Conservation (phyloP, 495 filamentous ascomycete genomes). For the Letharia columbiana region DNA sequence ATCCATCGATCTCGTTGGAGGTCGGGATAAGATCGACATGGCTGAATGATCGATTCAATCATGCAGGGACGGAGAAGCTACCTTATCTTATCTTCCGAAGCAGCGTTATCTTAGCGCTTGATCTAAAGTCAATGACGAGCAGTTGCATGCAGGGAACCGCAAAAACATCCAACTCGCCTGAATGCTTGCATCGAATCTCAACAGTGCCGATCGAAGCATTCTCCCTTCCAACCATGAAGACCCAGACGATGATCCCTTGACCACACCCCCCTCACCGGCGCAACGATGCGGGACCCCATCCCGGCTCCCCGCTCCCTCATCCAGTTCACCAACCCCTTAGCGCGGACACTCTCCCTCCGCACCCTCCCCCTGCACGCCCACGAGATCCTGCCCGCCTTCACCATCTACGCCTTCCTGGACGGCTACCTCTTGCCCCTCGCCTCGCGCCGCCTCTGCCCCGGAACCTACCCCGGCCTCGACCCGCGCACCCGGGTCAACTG, state of each 20-base stretch:
- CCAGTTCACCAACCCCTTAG: constrained; percentile 38
- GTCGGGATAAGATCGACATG: not conserved
- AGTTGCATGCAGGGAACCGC: not conserved
- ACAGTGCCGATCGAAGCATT: not conserved
- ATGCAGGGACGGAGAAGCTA: not conserved
- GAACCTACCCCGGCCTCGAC: constrained; percentile 61
- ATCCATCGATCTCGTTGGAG: too few species aligned
- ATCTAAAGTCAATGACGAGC: not conserved
- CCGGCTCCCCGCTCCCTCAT: constrained; percentile 41
- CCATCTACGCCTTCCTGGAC: constrained; percentile 70
- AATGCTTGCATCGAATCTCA: not conserved
- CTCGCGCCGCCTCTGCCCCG: constrained; percentile 58
- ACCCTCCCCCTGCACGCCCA: constrained; percentile 80
- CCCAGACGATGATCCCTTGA: not conserved
- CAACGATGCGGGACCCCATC: constrained; percentile 61
- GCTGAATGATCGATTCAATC: not conserved
- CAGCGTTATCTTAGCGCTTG: not conserved
- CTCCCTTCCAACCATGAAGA: not conserved
- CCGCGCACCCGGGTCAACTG: constrained; percentile 73
- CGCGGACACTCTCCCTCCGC: constrained; percentile 48
- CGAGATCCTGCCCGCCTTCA: constrained; percentile 68
- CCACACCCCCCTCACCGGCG: not conserved
- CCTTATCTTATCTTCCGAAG: not conserved
- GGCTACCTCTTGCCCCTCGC: constrained; percentile 62
- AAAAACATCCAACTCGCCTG: not conserved